These are phyloP conservation scores for Margaritispora aquatica DNA, from an alignment of 495 filamentous ascomycete species.

Conservation along the genomic window DNA sequence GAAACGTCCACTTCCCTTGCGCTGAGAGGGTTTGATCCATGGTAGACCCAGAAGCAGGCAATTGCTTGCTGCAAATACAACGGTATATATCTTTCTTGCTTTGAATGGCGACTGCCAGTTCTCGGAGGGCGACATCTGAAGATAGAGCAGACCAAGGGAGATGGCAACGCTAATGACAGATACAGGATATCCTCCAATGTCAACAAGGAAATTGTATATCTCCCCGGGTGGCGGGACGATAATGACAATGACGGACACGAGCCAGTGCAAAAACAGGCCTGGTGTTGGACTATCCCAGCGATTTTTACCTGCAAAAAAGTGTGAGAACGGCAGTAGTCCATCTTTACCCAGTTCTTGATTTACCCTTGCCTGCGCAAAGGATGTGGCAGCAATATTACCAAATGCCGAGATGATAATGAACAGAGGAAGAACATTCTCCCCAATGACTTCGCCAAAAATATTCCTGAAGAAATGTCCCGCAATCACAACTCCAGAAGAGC, in stretches of 20 bases:
- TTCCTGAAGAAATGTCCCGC: constrained; percentile 43
- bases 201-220: constrained; percentile 41
- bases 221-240: constrained; percentile 40
- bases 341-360: constrained; percentile 65
- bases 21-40: constrained; percentile 35
- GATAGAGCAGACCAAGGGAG: constrained; percentile 42
- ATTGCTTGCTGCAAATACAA: constrained; percentile 33
- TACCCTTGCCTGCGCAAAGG: constrained; percentile 50
- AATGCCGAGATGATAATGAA: constrained; percentile 57
- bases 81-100: constrained; percentile 26
- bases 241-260: constrained; percentile 42
- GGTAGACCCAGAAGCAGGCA: constrained; percentile 34
- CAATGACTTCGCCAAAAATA: constrained; percentile 33
- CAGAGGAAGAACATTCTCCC: constrained; percentile 42
- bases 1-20: constrained; percentile 25
- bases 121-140: constrained; percentile 34
- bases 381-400: constrained; percentile 47
- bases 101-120: constrained; percentile 35
- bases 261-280: constrained; percentile 43
- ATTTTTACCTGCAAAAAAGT: constrained; percentile 35
- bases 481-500: constrained; percentile 39
- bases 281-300: constrained; percentile 23
- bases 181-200: constrained; percentile 48
- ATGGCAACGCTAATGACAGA: constrained; percentile 48
- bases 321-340: constrained; percentile 56